phyloP scores from a whole-genome alignment of 1,284 basidiomycete genomes.

The Naganishia liquefaciens region DNA sequence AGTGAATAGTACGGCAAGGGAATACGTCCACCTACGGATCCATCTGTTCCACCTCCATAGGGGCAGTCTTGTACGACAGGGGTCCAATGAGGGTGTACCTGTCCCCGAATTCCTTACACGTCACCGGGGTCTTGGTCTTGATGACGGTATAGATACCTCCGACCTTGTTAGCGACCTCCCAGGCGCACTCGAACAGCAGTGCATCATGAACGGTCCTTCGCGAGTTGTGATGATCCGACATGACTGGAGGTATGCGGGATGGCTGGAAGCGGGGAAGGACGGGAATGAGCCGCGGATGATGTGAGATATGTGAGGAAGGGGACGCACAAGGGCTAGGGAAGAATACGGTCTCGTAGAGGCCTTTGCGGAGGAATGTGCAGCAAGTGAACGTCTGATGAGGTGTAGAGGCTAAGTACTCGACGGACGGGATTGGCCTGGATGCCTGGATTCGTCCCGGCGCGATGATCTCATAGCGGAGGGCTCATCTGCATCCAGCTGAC shows the following conservation, averaged over 20 bases:
- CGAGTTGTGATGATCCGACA: conserved; percentile 24
- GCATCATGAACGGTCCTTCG: conserved; percentile 70
- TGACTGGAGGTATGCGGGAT: background rate
- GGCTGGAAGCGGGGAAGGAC: too few species aligned
- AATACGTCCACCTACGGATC: conserved; percentile 65
- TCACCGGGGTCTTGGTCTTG: conserved; percentile 98
- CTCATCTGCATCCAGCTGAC: background rate
- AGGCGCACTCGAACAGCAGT: conserved; percentile 83
- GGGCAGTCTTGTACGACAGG: conserved; percentile 93
- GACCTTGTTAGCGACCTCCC: conserved; percentile 96
- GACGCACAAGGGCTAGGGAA: too few species aligned
- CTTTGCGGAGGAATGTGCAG: too few species aligned
- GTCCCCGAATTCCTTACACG: conserved; percentile 76
- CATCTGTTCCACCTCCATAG: conserved; percentile 95
- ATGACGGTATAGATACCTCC: conserved; percentile 99
- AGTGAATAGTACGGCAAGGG: background rate
- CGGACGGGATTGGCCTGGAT: background rate
- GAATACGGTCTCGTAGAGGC: too few species aligned
- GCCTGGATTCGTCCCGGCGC: background rate
- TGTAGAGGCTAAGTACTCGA: too few species aligned
- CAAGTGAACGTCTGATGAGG: too few species aligned
- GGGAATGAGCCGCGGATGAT: background rate
- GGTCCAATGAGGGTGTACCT: conserved; percentile 90
- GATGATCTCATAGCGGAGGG: background rate
- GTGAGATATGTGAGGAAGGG: too few species aligned